These are phyloP conservation scores for Eragrostis nindensis DNA, from an alignment of 176 grass and related monocot genomes.

Conservation along the genomic window DNA sequence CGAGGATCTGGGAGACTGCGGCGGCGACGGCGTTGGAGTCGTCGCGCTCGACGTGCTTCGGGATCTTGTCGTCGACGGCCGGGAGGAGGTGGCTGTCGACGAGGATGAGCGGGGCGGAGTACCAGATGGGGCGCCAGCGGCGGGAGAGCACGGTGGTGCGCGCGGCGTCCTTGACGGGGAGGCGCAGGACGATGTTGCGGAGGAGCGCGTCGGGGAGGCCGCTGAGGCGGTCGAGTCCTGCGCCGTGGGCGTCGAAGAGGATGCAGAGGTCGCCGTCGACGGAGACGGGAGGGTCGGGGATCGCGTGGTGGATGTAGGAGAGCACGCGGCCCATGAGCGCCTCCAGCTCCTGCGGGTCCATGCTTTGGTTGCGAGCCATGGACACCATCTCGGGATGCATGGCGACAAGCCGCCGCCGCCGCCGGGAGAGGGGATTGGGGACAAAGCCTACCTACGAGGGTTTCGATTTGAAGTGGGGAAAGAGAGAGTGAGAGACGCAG, in stretches of 20 bases:
- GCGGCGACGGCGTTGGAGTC: neutral
- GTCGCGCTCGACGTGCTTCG: neutral
- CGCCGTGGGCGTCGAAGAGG: neutral
- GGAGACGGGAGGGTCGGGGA: slow-evolving; percentile 3
- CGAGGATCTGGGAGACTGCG: slow-evolving; percentile 28
- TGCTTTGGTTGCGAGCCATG: no score
- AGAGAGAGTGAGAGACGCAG: no score
- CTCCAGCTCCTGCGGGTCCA: no score
- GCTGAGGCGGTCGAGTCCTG: slow-evolving; percentile 23
- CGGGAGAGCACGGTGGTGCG: slow-evolving; percentile 6
- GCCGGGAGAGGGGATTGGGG: no score
- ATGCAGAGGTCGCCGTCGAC: neutral
- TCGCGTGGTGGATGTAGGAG: neutral
- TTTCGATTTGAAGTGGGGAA: no score
- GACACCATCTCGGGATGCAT: no score
- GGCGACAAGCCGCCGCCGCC: no score
- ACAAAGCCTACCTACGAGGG: no score
- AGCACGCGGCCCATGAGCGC: neutral
- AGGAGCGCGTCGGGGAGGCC: slow-evolving; percentile 21
- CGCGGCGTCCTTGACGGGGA: slow-evolving; percentile 25
- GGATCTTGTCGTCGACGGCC: neutral
- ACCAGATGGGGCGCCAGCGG: slow-evolving; percentile 38
- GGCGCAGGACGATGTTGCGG: slow-evolving; percentile 12
- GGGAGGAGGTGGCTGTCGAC: slow-evolving; percentile 5
- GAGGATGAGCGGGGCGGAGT: slow-evolving; percentile 16